A percentile compares a stretch with the other conserved stretches of the same genome.
phyloP scores from a whole-genome alignment of 2,329 filamentous ascomycete species.

The Corinectria fuckeliana region DNA sequence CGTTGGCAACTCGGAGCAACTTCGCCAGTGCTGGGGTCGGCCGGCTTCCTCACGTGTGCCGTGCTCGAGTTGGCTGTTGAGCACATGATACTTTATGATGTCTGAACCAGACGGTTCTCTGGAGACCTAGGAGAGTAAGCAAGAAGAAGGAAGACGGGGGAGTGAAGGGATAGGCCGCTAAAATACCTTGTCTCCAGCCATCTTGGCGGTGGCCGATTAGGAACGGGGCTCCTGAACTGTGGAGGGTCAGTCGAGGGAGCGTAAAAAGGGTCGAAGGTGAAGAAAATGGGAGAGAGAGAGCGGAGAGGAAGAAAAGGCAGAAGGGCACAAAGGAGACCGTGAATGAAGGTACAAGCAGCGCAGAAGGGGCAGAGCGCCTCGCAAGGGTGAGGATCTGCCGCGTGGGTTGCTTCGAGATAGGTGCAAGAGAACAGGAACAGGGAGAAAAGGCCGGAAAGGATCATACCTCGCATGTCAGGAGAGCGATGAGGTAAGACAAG shows the following conservation, averaged over 20 bases:
- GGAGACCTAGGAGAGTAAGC: background rate
- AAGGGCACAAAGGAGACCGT: background rate
- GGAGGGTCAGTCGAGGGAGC: background rate
- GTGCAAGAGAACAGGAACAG: background rate
- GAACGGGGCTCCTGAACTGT: background rate
- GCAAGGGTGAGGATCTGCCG: background rate
- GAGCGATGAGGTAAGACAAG: background rate
- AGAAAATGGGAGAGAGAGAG: background rate
- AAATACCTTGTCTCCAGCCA: background rate
- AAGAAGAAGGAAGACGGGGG: background rate
- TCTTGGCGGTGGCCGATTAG: background rate
- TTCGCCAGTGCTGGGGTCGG: slow-evolving; percentile 18
- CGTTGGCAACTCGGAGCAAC: slow-evolving; percentile 32
- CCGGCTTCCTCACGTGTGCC: background rate
- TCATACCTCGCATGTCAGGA: background rate
- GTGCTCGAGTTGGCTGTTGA: background rate
- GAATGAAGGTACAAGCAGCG: background rate
- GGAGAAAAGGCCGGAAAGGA: background rate
- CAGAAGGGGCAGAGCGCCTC: background rate
- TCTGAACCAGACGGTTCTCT: background rate
- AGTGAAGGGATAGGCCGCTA: background rate
- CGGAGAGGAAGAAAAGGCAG: background rate
- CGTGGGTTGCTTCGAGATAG: background rate
- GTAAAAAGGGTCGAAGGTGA: background rate
- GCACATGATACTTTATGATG: slow-evolving; percentile 10